These are phyloP conservation scores for Apiospora aurea DNA, from an alignment of 2,329 filamentous ascomycete species.

Conservation along the genomic window DNA sequence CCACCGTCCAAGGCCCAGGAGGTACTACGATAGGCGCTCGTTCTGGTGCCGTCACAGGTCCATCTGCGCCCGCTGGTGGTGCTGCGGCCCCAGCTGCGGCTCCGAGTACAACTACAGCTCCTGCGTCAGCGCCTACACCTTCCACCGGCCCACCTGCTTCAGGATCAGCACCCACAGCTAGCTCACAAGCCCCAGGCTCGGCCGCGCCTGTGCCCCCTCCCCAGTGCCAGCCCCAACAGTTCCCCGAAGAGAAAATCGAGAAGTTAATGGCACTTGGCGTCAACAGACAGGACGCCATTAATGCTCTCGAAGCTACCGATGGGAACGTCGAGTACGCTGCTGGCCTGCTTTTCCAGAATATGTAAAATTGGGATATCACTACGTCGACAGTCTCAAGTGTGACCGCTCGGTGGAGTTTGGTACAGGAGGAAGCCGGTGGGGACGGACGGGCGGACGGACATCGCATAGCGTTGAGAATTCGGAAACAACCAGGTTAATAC, in stretches of 20 bases:
- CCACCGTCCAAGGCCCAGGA: slow-evolving; percentile 82
- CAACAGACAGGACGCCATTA: slow-evolving; percentile 75
- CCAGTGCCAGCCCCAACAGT: slow-evolving; percentile 28
- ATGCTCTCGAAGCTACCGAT: slow-evolving; percentile 80
- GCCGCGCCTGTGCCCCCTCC: slow-evolving; percentile 34
- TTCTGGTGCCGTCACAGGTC: slow-evolving; percentile 76
- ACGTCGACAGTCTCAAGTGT: slow-evolving; percentile 3
- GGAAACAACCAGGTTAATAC: slow-evolving; percentile 14
- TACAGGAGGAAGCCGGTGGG: slow-evolving; percentile 4
- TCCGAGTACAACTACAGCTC: slow-evolving; percentile 30
- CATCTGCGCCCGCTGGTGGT: slow-evolving; percentile 43
- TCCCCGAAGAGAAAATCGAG: slow-evolving; percentile 73
- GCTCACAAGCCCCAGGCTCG: slow-evolving; percentile 36
- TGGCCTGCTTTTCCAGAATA: slow-evolving; percentile 72
- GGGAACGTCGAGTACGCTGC: slow-evolving; percentile 92
- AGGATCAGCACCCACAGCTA: slow-evolving; percentile 38
- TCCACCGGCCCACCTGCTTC: slow-evolving; percentile 30
- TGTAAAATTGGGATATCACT: slow-evolving; percentile 26
- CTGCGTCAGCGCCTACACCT: slow-evolving; percentile 30
- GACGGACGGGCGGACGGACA: slow-evolving; percentile 5
- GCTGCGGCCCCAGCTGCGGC: slow-evolving; percentile 34
- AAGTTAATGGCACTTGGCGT: slow-evolving; percentile 82
- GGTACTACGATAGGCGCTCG: slow-evolving; percentile 88
- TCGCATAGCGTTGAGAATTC: slow-evolving; percentile 22
- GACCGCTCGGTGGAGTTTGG: slow-evolving; percentile 9